phyloP scores from a whole-genome alignment of 2,329 filamentous ascomycete genomes.

The Aspergillus sp. region DNA sequence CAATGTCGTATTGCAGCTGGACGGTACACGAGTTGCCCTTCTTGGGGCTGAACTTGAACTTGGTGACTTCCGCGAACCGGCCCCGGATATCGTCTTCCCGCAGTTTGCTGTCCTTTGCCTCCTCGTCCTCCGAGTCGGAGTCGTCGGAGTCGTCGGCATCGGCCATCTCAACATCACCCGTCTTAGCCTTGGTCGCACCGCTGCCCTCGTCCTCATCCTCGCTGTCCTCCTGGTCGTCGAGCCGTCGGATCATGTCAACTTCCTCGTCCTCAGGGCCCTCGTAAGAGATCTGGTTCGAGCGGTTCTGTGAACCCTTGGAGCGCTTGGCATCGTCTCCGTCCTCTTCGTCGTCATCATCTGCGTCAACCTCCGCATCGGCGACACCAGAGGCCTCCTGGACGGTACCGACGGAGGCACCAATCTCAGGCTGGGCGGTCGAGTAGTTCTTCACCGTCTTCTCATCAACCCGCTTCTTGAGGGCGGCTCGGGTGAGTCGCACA shows the following conservation, averaged over 20 bases:
- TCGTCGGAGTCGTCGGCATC: slow-evolving; percentile 35
- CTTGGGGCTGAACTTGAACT: slow-evolving; percentile 76
- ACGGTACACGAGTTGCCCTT: slow-evolving; percentile 75
- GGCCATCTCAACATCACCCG: slow-evolving; percentile 38
- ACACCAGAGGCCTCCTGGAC: slow-evolving; percentile 53
- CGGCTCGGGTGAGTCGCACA: slow-evolving; percentile 67
- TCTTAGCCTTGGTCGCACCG: slow-evolving; percentile 22
- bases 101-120: slow-evolving; percentile 44
- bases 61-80: slow-evolving; percentile 65
- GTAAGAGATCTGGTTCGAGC: slow-evolving; percentile 80
- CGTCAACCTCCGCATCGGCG: slow-evolving; percentile 57
- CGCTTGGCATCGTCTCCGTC: slow-evolving; percentile 71
- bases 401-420: slow-evolving; percentile 63
- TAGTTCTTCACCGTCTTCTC: slow-evolving; percentile 56
- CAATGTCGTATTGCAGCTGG: slow-evolving; percentile 76
- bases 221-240: slow-evolving; percentile 56
- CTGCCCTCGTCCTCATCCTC: slow-evolving; percentile 52
- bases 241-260: slow-evolving; percentile 68
- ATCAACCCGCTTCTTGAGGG: slow-evolving; percentile 74
- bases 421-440: slow-evolving; percentile 71
- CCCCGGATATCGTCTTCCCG: slow-evolving; percentile 66
- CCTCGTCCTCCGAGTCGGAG: slow-evolving; percentile 43
- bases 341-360: slow-evolving; percentile 70
- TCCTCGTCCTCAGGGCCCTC: slow-evolving; percentile 93
- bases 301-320: slow-evolving; percentile 65